Conservation (phyloP, 441 rosid genomes). For the Populus tomentosa region DNA sequence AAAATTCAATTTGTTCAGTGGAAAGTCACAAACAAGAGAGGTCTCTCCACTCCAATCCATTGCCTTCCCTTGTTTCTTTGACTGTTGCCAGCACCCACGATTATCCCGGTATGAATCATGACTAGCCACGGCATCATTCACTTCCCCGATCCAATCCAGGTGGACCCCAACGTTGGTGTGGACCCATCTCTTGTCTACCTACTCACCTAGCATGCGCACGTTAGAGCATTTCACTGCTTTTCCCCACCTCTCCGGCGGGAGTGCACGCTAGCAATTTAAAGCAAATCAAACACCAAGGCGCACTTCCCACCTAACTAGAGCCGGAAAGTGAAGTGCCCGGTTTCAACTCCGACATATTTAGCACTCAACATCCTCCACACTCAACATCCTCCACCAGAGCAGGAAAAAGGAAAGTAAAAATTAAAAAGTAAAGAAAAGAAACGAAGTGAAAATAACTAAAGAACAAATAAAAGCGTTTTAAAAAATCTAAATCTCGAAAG, state of each 20-base stretch:
- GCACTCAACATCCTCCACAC: neutral
- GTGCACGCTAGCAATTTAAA: neutral
- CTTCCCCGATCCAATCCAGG: neutral
- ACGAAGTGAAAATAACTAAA: constrained; percentile 1
- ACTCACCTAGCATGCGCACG: neutral
- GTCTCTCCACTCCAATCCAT: neutral
- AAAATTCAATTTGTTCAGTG: neutral
- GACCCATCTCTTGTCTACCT: neutral
- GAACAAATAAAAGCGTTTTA: neutral
- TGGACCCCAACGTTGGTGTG: neutral
- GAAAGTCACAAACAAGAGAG: neutral
- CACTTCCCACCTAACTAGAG: neutral
- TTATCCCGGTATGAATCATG: neutral
- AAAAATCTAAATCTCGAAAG: constrained; percentile 20
- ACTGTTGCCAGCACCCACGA: neutral
- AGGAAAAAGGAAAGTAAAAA: neutral
- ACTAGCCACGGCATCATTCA: neutral
- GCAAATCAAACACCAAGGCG: neutral
- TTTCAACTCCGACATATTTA: neutral
- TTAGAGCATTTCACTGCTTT: neutral
- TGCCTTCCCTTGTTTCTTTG: neutral
- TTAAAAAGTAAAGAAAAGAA: neutral
- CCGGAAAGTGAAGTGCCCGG: neutral
- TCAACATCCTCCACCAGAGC: neutral
- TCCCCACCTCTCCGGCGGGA: neutral